phyloP scores from a whole-genome alignment of 139 green algal genomes.

The Volvox africanus region DNA sequence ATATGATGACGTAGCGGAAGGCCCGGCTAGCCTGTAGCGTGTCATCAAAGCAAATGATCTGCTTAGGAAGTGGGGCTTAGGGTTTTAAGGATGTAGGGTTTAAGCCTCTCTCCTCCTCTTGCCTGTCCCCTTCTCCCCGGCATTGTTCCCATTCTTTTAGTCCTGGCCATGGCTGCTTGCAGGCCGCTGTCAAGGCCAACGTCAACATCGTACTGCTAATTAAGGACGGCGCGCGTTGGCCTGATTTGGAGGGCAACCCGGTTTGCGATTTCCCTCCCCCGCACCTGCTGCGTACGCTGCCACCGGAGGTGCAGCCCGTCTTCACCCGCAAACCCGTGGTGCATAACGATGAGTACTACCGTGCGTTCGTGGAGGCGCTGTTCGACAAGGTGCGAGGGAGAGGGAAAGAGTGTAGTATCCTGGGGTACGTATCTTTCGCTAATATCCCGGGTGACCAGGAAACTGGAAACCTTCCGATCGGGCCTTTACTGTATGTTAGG shows the following conservation, averaged over 20 bases:
- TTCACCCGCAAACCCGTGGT: conserved; percentile 43
- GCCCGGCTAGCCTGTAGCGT: too few relatives aligned
- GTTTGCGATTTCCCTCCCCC: conserved; percentile 44
- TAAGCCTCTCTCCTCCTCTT: not conserved
- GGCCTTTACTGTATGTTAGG: too few relatives aligned
- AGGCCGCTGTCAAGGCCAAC: conserved; percentile 35
- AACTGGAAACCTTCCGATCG: too few relatives aligned
- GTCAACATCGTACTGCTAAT: conserved; percentile 47
- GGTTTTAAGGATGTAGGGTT: too few relatives aligned
- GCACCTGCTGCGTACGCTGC: conserved; percentile 46
- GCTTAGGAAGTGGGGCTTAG: too few relatives aligned
- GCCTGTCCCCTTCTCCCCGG: not conserved
- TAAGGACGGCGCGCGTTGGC: conserved; percentile 49
- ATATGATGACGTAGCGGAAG: too few relatives aligned
- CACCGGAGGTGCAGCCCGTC: conserved; percentile 40
- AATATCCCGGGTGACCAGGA: too few relatives aligned
- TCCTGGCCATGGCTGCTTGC: not conserved
- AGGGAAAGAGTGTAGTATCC: too few relatives aligned
- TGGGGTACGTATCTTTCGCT: too few relatives aligned
- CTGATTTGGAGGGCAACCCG: conserved; percentile 39
- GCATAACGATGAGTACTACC: conserved; percentile 56
- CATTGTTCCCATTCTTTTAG: too few relatives aligned
- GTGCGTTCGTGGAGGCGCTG: conserved; percentile 44
- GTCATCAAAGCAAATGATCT: too few relatives aligned
- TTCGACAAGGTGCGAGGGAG: conserved; percentile 33